Evolutionary conservation across 805 yeast genomes (phyloP).

Genomic region (Ogataea pilisensis): DNA sequence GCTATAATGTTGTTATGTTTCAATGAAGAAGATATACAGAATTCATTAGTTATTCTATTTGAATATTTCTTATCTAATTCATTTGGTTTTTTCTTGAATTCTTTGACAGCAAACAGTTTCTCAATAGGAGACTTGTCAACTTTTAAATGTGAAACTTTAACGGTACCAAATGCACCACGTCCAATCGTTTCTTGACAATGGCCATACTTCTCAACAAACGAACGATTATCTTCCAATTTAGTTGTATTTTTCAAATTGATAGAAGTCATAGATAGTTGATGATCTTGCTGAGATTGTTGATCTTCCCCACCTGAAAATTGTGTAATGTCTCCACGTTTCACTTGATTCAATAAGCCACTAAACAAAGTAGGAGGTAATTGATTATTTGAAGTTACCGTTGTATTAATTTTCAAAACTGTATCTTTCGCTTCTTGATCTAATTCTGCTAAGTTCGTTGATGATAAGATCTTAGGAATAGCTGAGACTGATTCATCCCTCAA

Average conservation of each 20-base stretch:
- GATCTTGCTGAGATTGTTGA: constrained; percentile 5
- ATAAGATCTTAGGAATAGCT: constrained; percentile 66
- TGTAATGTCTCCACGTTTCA: constrained; percentile 34
- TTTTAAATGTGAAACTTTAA: constrained; percentile 78
- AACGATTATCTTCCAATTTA: constrained; percentile 37
- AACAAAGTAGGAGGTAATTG: constrained; percentile 64
- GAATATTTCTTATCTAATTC: constrained; percentile 67
- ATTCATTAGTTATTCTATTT: constrained; percentile 73
- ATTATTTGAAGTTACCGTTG: constrained; percentile 14
- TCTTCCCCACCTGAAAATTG: constrained; percentile 21
- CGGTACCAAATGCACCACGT: constrained; percentile 91
- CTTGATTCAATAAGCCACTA: constrained; percentile 62
- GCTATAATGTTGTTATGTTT: constrained; percentile 75
- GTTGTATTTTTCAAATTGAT: constrained; percentile 12
- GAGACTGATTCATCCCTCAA: constrained; percentile 65
- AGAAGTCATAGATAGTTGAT: constrained; percentile 24
- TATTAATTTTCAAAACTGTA: constrained; percentile 22
- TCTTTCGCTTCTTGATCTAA: constrained; percentile 26
- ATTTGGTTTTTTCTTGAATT: constrained; percentile 59
- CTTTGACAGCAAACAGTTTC: constrained; percentile 84
- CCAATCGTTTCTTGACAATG: constrained; percentile 94
- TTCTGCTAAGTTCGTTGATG: constrained; percentile 27
- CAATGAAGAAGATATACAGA: constrained; percentile 74
- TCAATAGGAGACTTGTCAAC: constrained; percentile 25
- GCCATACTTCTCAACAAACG: constrained; percentile 87